Conservation (phyloP, 2,329 filamentous ascomycete genomes). For the Celoporthe dispersa region DNA sequence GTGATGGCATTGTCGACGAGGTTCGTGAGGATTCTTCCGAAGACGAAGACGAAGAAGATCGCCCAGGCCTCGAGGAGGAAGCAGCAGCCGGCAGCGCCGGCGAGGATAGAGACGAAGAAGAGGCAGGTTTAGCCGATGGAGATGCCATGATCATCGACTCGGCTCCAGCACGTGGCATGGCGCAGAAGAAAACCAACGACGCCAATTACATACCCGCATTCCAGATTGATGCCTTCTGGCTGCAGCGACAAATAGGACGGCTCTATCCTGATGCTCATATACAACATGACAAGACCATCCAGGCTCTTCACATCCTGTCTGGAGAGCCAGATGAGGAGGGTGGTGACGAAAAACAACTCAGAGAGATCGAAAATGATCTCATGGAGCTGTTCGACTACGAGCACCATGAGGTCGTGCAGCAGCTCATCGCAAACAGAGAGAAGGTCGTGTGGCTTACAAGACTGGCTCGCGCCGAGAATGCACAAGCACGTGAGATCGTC, state of each 20-base stretch:
- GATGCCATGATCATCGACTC: slow-evolving; percentile 87
- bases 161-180: slow-evolving; percentile 53
- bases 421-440: slow-evolving; percentile 88
- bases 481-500: slow-evolving; percentile 74
- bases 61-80: slow-evolving; percentile 55
- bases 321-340: slow-evolving; percentile 71
- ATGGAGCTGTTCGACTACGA: slow-evolving; percentile 99
- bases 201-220: slow-evolving; percentile 74
- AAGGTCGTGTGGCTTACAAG: slow-evolving; percentile 95
- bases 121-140: slow-evolving; percentile 57
- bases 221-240: slow-evolving; percentile 96
- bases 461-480: slow-evolving; percentile 80
- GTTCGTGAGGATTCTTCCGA: slow-evolving; percentile 87
- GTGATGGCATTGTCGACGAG: slow-evolving; percentile 77
- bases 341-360: slow-evolving; percentile 81
- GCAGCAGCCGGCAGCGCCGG: slow-evolving; percentile 56
- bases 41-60: slow-evolving; percentile 67
- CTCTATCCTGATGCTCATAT: slow-evolving; percentile 90
- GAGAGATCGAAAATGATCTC: slow-evolving; percentile 96
- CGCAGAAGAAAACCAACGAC: slow-evolving; percentile 53
- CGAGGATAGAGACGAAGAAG: slow-evolving; percentile 53
- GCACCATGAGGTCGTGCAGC: slow-evolving; percentile 88
- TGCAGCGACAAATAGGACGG: slow-evolving; percentile 88
- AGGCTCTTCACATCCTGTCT: slow-evolving; percentile 81
- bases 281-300: slow-evolving; percentile 89